Evolutionary conservation across 176 grass and related monocot genomes (phyloP), one percentile per base, ranked within the genome.

Genomic region (Phoenix roebelenii): DNA sequence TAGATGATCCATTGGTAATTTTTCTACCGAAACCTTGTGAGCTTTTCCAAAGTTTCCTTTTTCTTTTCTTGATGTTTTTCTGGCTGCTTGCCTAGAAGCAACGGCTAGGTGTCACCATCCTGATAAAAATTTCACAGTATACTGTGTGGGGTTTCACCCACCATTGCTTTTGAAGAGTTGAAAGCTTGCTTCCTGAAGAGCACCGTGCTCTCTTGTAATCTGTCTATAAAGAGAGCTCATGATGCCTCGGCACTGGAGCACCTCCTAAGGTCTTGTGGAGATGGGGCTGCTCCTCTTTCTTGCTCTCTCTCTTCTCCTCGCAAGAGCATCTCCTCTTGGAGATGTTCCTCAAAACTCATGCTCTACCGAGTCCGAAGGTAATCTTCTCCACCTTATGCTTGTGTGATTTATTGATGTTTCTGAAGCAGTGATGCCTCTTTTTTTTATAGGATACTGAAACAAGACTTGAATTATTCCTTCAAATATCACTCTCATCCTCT

Each of bases 311-410:
- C 68, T 71, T 52, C 14, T 50, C 17, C 23, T 71, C 48, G 0
- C 57, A 9, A 25, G 35, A 0, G 48, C 16, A 9, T 26, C 63
- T 52, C 23, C 63, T 28, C 49, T 66, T 28, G 17, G 49, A 49
- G 63, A 25, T 29, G 23, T 29, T 26, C 24, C 63, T 18, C 49
- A 29, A 1, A 68, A 23, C 55, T 71, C 55, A 12, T 71, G 68
- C 68, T 60, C 48, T 50, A 26, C 68, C 44, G 52, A 71, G 5
- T 51, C 60, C 17, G 10, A 51, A 4, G 68, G 68, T 71, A 71
- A 16, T 25, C n/a, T 66, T 26, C 30, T 49, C 10, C 26, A 25
- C 16, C 6, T 69, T 7, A 39, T 12, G 35, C 35, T 39, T 39
- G 2, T 39, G 2, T 39, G 9, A 39, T 39, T 12, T 39, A 39